phyloP scores from a whole-genome alignment of 2,329 filamentous ascomycete genomes.

The Dactylellina parvicollis region DNA sequence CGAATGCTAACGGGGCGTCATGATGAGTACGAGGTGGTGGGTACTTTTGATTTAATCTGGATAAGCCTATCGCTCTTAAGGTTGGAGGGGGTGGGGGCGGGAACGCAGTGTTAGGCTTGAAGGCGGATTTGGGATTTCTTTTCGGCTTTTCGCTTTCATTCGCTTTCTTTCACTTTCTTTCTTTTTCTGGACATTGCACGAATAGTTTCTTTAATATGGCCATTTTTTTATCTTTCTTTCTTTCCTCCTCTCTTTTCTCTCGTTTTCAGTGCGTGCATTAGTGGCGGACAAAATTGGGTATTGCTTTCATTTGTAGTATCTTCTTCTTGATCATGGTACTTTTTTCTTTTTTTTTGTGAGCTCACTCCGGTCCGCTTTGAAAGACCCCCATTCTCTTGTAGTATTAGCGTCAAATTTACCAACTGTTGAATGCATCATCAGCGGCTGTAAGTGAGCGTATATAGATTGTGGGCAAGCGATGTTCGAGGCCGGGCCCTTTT shows the following conservation, averaged over 20 bases:
- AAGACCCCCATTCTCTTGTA: no score
- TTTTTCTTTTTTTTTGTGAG: neutral
- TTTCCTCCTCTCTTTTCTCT: neutral
- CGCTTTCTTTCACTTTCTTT: slow-evolving; percentile 12
- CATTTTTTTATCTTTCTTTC: slow-evolving; percentile 1
- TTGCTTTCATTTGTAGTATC: neutral
- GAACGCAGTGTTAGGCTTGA: neutral
- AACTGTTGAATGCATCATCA: no score
- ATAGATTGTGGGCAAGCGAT: no score
- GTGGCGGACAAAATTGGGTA: neutral
- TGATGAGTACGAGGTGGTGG: neutral
- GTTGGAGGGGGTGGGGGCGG: neutral
- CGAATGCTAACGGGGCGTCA: slow-evolving; percentile 53
- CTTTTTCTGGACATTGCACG: slow-evolving; percentile 3
- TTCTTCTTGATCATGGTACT: neutral
- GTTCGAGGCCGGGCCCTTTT: no score
- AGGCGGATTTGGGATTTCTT: slow-evolving; percentile 12
- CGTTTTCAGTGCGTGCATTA: neutral
- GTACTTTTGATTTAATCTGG: neutral
- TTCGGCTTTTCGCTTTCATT: slow-evolving; percentile 23
- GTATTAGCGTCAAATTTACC: no score
- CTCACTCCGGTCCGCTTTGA: no score
- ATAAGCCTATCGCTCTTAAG: neutral
- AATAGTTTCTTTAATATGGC: neutral
- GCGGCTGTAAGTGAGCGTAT: no score